phyloP scores from a whole-genome alignment of 495 filamentous ascomycete species.

The Sordaria brevicollis region DNA sequence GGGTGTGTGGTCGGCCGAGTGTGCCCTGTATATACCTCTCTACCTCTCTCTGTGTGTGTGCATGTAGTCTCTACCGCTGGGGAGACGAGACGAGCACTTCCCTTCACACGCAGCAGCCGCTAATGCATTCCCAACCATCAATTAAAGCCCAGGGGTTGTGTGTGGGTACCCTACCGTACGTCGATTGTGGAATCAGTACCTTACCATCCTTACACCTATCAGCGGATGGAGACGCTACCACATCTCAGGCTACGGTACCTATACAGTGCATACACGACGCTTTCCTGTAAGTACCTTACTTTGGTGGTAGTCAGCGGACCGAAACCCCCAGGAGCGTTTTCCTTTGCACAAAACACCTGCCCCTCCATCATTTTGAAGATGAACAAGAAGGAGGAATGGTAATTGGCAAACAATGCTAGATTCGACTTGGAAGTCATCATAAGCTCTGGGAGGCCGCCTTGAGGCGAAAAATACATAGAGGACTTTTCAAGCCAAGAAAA shows the following conservation, averaged over 20 bases:
- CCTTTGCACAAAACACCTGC: neutral
- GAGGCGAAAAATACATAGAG: neutral
- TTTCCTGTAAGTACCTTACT: neutral
- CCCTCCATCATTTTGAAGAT: neutral
- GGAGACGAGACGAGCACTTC: too few relatives aligned
- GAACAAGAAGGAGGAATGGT: neutral
- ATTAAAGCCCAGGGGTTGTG: conserved; percentile 1
- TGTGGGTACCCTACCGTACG: conserved; percentile 2
- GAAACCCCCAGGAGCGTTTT: neutral
- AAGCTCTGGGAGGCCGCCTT: neutral
- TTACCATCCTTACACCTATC: too few relatives aligned
- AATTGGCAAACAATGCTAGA: neutral
- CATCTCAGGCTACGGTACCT: neutral
- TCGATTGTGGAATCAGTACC: neutral
- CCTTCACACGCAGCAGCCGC: conserved; percentile 14
- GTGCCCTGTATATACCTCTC: conserved; percentile 13
- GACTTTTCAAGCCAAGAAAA: neutral
- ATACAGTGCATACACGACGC: neutral
- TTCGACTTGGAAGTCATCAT: neutral
- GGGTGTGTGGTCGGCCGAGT: conserved; percentile 4
- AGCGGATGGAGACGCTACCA: neutral
- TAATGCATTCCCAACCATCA: conserved; percentile 15
- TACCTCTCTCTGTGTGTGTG: too few relatives aligned
- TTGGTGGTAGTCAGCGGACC: neutral
- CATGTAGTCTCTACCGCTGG: too few relatives aligned